Conservation (phyloP, 768 basidiomycete species). For the Rhizopogon sp. region DNA sequence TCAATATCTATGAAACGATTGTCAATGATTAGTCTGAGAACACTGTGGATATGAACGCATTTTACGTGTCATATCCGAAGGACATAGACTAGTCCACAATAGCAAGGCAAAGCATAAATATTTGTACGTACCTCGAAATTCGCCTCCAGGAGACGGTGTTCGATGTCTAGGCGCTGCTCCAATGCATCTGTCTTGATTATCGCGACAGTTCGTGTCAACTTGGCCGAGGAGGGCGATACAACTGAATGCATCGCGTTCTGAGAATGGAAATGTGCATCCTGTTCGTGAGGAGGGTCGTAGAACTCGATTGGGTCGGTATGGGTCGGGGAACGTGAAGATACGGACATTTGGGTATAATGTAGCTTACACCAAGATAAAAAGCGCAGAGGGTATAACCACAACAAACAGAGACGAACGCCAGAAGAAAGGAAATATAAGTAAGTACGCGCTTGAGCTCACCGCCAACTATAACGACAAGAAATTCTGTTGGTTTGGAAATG, state of each 20-base stretch:
- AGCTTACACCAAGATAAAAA: conserved; percentile 5
- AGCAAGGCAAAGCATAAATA: neutral
- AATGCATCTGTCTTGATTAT: conserved; percentile 83
- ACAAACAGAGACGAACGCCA: conserved; percentile 12
- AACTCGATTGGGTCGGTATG: conserved; percentile 12
- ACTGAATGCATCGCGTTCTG: conserved; percentile 5
- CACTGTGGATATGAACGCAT: neutral
- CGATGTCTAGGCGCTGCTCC: conserved; percentile 71
- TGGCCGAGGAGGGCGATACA: conserved; percentile 7
- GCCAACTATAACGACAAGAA: neutral
- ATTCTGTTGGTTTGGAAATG: conserved; percentile 3
- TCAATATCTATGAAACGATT: conserved; percentile 55
- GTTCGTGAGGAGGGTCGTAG: conserved; percentile 8
- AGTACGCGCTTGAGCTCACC: conserved; percentile 3
- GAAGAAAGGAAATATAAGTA: conserved; percentile 13
- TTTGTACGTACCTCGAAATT: conserved; percentile 65
- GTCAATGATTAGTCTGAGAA: conserved; percentile 6
- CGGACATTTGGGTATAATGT: conserved; percentile 16
- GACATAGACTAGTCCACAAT: neutral
- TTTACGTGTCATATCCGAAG: conserved; percentile 7
- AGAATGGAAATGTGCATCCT: neutral
- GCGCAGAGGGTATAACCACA: conserved; percentile 3
- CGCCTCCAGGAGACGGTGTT: conserved; percentile 71
- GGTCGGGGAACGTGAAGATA: conserved; percentile 9
- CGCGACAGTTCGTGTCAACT: conserved; percentile 62